Percentiles rank a stretch among this genome's conserved stretches.
These are phyloP conservation scores for Solanum paucissectum DNA, from an alignment of 257 asterid genomes.

Conservation along the genomic window DNA sequence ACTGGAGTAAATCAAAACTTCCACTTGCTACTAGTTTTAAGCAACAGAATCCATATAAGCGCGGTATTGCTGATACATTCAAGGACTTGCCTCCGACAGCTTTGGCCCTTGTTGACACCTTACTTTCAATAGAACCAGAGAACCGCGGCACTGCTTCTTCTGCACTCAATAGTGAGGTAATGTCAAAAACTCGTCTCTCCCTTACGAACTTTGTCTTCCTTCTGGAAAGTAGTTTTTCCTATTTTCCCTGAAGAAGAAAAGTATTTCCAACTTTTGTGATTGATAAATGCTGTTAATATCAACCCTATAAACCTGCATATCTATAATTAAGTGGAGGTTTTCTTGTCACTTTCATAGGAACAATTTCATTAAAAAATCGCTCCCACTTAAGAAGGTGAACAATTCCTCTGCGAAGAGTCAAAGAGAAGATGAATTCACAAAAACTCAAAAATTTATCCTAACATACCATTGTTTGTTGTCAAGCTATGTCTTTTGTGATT, in stretches of 20 bases:
- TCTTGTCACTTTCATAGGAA: neutral
- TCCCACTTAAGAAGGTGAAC: neutral
- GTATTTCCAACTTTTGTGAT: neutral
- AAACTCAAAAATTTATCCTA: neutral
- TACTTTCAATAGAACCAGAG: conserved; percentile 11
- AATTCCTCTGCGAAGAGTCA: neutral
- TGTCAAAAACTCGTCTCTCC: neutral
- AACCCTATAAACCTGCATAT: neutral
- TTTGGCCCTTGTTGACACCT: conserved; percentile 1
- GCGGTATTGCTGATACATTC: conserved; percentile 4
- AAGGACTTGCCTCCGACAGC: conserved; percentile 4
- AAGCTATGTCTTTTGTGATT: neutral
- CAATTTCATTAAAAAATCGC: neutral
- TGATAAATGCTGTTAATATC: neutral
- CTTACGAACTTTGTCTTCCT: neutral
- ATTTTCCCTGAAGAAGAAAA: neutral
- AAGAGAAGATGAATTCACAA: neutral
- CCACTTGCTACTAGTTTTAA: conserved; percentile 13
- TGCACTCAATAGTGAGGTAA: conserved; percentile 13
- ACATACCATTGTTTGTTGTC: neutral
- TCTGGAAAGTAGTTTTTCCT: neutral
- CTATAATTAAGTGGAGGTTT: neutral
- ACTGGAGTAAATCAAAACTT: conserved; percentile 10
- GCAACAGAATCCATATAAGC: conserved; percentile 9
- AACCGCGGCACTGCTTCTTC: conserved; percentile 2